These are phyloP conservation scores for Candida krabiensis DNA, from an alignment of 805 yeast genomes.

Conservation along the genomic window DNA sequence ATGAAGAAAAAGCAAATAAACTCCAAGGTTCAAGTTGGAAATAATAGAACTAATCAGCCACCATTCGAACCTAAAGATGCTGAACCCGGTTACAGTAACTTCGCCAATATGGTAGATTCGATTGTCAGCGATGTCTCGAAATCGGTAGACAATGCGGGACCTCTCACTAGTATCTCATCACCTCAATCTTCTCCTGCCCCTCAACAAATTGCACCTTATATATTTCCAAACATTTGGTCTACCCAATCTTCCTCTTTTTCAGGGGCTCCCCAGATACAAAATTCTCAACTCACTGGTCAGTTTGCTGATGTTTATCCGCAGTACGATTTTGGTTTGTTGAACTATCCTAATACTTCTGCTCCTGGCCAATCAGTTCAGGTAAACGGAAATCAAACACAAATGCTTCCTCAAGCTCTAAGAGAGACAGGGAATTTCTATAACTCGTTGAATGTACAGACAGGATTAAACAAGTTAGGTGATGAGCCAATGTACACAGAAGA, in stretches of 20 bases:
- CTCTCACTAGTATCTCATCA: not conserved
- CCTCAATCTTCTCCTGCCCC: constrained; percentile 5
- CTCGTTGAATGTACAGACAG: not conserved
- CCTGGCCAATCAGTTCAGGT: not conserved
- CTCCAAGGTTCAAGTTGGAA: not conserved
- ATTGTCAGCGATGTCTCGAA: constrained; percentile 26
- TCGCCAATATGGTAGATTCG: constrained; percentile 32
- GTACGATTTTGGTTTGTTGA: not conserved
- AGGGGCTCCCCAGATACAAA: not conserved
- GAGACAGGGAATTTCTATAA: not conserved
- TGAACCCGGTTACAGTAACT: constrained; percentile 2
- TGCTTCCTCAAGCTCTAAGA: not conserved
- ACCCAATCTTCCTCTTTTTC: constrained; percentile 3
- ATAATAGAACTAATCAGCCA: constrained; percentile 4
- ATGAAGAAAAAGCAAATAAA: constrained; percentile 14
- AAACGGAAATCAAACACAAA: not conserved
- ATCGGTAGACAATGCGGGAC: not conserved
- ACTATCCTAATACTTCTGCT: not conserved
- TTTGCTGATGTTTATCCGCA: not conserved
- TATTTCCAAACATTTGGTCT: constrained; percentile 16
- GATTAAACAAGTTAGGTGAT: not conserved
- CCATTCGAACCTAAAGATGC: not conserved
- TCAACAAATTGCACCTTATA: constrained; percentile 1
- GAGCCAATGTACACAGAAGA: not conserved
- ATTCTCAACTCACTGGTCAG: not conserved